A percentile compares a stretch with the other conserved stretches of the same genome.
phyloP scores from a whole-genome alignment of 306 rosid species.

The Casuarina equisetifolia region DNA sequence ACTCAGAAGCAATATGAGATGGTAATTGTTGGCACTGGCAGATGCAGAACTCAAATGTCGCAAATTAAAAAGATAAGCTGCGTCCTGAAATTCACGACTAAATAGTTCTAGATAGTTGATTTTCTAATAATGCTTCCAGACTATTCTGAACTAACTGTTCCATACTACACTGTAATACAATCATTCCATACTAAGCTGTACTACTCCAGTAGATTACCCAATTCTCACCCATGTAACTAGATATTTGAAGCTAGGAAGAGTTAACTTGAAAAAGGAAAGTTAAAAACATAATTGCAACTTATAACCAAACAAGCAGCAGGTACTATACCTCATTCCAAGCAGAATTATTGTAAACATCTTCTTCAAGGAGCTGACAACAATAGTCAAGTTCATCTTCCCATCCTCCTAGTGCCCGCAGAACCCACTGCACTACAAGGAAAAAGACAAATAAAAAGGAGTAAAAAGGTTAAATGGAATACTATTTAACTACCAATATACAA shows the following conservation, averaged over 20 bases:
- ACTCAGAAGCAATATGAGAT: not conserved
- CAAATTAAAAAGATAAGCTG: not conserved
- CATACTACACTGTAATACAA: no score
- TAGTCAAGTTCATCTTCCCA: slow-evolving; percentile 87
- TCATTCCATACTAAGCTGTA: no score
- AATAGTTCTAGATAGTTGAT: no score
- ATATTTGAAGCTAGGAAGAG: no score
- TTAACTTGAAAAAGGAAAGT: no score
- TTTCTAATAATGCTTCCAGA: no score
- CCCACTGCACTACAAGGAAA: slow-evolving; percentile 64
- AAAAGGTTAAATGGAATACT: slow-evolving; percentile 6
- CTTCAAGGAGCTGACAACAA: slow-evolving; percentile 67
- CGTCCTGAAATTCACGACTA: no score
- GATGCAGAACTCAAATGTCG: not conserved
- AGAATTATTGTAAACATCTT: slow-evolving; percentile 82
- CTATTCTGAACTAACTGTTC: no score
- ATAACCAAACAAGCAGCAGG: not conserved
- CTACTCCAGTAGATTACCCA: no score
- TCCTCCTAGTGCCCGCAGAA: slow-evolving; percentile 79
- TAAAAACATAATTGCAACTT: no score
- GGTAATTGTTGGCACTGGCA: not conserved
- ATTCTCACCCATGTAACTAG: no score
- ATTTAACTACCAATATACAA: not conserved
- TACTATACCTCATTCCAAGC: slow-evolving; percentile 92
- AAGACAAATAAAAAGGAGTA: not conserved